A percentile compares a stretch with the other conserved stretches of the same genome.
phyloP scores from a whole-genome alignment of 148 eudicot genomes.

The Linanthus parryae region DNA sequence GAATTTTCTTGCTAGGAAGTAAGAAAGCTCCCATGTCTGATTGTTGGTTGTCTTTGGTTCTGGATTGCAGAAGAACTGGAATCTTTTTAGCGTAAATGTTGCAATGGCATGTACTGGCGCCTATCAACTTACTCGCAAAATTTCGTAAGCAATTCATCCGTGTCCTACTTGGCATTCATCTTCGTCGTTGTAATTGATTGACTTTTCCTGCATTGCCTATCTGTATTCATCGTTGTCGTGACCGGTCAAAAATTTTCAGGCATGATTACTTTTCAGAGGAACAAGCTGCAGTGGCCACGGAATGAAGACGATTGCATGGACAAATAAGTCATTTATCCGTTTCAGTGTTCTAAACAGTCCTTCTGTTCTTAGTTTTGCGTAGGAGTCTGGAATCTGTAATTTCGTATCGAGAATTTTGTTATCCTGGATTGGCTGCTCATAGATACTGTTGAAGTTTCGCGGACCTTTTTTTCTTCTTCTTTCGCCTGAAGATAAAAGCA shows the following conservation, averaged over 20 bases:
- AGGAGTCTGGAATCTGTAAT: no score
- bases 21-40: no score
- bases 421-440: no score
- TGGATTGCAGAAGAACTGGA: conserved; percentile 81
- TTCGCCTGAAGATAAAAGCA: no score
- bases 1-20: no score
- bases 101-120: conserved; percentile 85
- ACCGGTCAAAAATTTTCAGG: not conserved
- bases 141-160: conserved; percentile 29
- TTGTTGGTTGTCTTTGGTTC: not conserved
- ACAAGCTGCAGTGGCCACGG: not conserved
- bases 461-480: no score
- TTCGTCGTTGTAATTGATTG: not conserved
- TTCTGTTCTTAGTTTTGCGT: no score
- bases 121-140: conserved; percentile 72
- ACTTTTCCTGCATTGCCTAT: not conserved
- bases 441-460: no score
- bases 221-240: not conserved
- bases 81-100: conserved; percentile 84
- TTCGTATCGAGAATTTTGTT: no score
- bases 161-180: not conserved
- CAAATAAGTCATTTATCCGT: no score
- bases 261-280: conserved; percentile 4
- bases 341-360: no score
- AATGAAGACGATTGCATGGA: no score